Conservation (phyloP, 1,284 basidiomycete species). For the Kalmanozyma brasiliensis region DNA sequence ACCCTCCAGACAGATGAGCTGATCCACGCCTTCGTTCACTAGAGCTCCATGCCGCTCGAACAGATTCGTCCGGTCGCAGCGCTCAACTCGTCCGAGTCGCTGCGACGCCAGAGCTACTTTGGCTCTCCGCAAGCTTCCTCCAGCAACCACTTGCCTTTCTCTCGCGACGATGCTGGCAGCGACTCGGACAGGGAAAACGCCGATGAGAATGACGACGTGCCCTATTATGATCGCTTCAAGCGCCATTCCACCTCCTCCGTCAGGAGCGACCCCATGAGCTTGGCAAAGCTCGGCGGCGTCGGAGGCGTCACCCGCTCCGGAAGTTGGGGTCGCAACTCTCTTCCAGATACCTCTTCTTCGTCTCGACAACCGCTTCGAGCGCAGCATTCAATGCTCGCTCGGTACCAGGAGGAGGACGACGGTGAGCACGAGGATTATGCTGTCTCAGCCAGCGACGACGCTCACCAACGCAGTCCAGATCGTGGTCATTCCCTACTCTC, state of each 20-base stretch:
- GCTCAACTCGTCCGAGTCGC: conserved; percentile 48
- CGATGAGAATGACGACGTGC: conserved; percentile 21
- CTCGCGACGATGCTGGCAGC: conserved; percentile 18
- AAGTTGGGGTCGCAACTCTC: conserved; percentile 51
- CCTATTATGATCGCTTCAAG: conserved; percentile 14
- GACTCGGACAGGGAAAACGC: conserved; percentile 22
- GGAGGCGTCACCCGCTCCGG: conserved; percentile 60
- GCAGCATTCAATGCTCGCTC: conserved; percentile 26
- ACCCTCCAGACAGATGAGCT: conserved; percentile 16
- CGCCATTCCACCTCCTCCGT: conserved; percentile 20
- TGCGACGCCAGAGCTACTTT: conserved; percentile 39
- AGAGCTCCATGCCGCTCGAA: conserved; percentile 48
- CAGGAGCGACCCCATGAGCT: conserved; percentile 45
- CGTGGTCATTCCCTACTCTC: conserved; percentile 12
- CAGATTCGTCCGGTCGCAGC: conserved; percentile 49
- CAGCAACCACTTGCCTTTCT: conserved; percentile 3
- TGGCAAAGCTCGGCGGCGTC: conserved; percentile 57
- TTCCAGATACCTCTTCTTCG: conserved; percentile 22
- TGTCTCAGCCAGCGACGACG: not conserved
- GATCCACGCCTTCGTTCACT: conserved; percentile 18
- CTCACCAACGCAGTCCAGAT: conserved; percentile 19
- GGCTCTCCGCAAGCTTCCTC: conserved; percentile 14
- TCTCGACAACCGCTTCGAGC: conserved; percentile 18
- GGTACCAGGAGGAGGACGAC: conserved; percentile 25
- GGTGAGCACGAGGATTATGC: conserved; percentile 23